Base-by-base conservation (phyloP, 2,329 filamentous ascomycete species). In the Stemphylium vesicarium region DNA sequence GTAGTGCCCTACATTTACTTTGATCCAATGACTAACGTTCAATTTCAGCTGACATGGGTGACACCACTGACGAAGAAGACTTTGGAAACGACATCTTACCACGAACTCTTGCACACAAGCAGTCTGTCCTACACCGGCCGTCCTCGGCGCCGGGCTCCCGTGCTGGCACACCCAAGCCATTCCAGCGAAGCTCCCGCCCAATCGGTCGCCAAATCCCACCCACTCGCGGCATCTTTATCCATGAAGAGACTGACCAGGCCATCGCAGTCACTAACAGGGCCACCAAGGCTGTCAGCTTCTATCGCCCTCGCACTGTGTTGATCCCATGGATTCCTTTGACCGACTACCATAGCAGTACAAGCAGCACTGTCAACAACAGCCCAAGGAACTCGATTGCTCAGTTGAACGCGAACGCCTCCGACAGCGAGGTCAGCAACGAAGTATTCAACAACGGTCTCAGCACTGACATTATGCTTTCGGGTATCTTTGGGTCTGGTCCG, bases 381-480 rank as follows among this genome's bases (percentile, higher is more conserved):
- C 75, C 75, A 7, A 65, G 71, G 20, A 68, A 69, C 26, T 73
- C 71, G n/a, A 63, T 74, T 50, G 68, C 67, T 7, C 70, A 71
- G 15, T 56, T 75, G 47, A 71, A 74, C 42, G 68, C 65, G 47
- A 71, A 74, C 42, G 68, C 65, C 16, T 75, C 75, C 4, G 74
- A 78, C 40, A 77, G 75, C 50, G 76, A 79, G 56, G 64, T 71
- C 24, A 72, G 69, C 57, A 72, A 74, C 47, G 73, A 71, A 43
- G 59, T 71, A 24, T 64, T 73, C 59, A 72, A 65, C 37, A 72
- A 71, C 33, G 60, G 66, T 22, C 56, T 68, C 32, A 62, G 59
- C 15, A 86, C 87, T 51, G 89, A 91, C 55, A 82, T 93, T 61
- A 92, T 93, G 89, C 86, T 93, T 78, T 88, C 88, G 43, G 88